phyloP scores from a whole-genome alignment of 768 basidiomycete genomes.

The Paxillus ammoniavirescens region DNA sequence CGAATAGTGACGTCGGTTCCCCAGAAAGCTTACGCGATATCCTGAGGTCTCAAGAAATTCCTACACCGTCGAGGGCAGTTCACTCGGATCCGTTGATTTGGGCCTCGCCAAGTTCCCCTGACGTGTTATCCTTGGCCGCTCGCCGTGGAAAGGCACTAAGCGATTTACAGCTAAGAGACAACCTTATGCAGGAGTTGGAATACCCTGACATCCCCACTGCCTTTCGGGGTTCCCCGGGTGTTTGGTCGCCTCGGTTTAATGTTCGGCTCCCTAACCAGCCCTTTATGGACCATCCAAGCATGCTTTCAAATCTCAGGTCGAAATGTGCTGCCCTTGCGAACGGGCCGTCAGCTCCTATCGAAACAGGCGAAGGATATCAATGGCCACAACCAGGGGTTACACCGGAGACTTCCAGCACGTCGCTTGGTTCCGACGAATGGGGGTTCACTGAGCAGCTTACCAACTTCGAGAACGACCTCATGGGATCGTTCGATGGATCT shows the following conservation, averaged over 20 bases:
- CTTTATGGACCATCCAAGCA: conserved; percentile 33
- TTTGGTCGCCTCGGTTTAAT: conserved; percentile 31
- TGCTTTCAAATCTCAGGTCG: conserved; percentile 35
- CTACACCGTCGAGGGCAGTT: background rate
- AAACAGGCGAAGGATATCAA: background rate
- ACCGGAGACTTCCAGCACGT: background rate
- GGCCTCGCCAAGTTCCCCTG: conserved; percentile 4
- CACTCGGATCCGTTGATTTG: background rate
- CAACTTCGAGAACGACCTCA: conserved; percentile 21
- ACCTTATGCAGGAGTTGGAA: conserved; percentile 16
- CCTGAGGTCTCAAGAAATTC: conserved; percentile 1
- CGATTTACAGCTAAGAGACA: conserved; percentile 22
- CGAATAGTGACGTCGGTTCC: background rate
- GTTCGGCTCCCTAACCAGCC: conserved; percentile 4
- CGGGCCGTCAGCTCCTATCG: conserved; percentile 11
- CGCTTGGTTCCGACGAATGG: conserved; percentile 35
- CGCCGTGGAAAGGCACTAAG: conserved; percentile 39
- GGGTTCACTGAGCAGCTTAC: conserved; percentile 32
- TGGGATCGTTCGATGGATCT: conserved; percentile 1
- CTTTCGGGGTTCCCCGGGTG: conserved; percentile 37
- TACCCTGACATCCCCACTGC: conserved; percentile 45
- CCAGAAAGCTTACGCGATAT: background rate
- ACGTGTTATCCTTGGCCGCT: conserved; percentile 31
- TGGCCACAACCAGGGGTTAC: background rate
- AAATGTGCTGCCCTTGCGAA: conserved; percentile 29